Conservation (phyloP, 805 yeast genomes). For the Komagataella ulmi region DNA sequence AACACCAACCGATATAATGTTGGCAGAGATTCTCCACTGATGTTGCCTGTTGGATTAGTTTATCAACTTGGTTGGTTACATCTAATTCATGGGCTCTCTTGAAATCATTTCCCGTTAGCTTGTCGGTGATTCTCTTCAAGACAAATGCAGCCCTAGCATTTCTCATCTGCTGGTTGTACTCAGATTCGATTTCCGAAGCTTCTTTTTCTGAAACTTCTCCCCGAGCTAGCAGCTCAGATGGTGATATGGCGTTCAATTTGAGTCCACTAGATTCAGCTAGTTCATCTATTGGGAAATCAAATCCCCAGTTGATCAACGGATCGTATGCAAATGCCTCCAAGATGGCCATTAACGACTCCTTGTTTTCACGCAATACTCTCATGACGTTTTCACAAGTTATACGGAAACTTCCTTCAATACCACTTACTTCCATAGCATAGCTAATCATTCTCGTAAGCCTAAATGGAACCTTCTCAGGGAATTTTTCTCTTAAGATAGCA, state of each 20-base stretch:
- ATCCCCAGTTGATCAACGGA: slow-evolving; percentile 98
- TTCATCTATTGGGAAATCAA: slow-evolving; percentile 77
- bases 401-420: slow-evolving; percentile 94
- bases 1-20: slow-evolving; percentile 98
- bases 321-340: slow-evolving; percentile 97
- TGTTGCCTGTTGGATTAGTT: slow-evolving; percentile 89
- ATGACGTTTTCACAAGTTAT: slow-evolving; percentile 95
- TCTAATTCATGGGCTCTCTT: slow-evolving; percentile 55
- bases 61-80: slow-evolving; percentile 86
- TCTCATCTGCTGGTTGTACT: slow-evolving; percentile 61
- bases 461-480: slow-evolving; percentile 97
- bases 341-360: slow-evolving; percentile 95
- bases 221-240: slow-evolving; percentile 54
- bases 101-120: slow-evolving; percentile 89
- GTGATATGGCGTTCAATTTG: slow-evolving; percentile 51
- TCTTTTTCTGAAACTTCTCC: slow-evolving; percentile 72
- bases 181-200: slow-evolving; percentile 54
- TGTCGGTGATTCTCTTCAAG: slow-evolving; percentile 79
- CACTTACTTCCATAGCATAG: slow-evolving; percentile 98
- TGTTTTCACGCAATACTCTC: slow-evolving; percentile 86
- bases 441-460: slow-evolving; percentile 93
- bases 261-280: slow-evolving; percentile 65
- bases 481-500: slow-evolving; percentile 90
- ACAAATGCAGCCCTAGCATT: slow-evolving; percentile 88
- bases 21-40: slow-evolving; percentile 92